Conservation (phyloP, 192 early-diverging fungal species). For the Glomus cerebriforme region DNA sequence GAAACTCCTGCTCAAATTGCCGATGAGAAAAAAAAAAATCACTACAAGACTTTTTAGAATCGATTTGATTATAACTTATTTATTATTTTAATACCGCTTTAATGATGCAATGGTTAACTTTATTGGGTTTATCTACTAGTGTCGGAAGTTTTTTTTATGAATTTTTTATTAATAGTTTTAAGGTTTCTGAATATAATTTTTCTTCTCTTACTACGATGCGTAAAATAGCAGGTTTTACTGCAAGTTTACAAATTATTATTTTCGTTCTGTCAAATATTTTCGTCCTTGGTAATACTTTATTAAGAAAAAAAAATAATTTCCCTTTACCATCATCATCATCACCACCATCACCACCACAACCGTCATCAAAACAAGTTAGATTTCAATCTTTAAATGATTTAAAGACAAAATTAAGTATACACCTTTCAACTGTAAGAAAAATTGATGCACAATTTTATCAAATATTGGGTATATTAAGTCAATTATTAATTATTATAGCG, state of each 20-base stretch:
- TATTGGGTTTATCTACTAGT: conserved; percentile 4
- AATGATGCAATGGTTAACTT: conserved; percentile 19
- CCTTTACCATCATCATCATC: no score
- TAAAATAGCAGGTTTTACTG: conserved; percentile 6
- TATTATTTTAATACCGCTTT: conserved; percentile 21
- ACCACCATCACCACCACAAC: background rate
- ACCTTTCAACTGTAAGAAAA: background rate
- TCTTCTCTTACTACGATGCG: background rate
- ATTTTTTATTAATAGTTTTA: conserved; percentile 14
- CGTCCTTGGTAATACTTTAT: background rate
- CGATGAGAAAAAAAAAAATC: conserved; percentile 2
- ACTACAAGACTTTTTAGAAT: conserved; percentile 7
- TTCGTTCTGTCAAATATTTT: conserved; percentile 3
- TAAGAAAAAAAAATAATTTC: background rate
- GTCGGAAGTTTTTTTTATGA: conserved; percentile 20
- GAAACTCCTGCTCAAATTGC: conserved; percentile 3
- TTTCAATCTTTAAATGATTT: conserved; percentile 11
- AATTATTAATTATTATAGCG: conserved; percentile 4
- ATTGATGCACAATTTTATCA: conserved; percentile 2
- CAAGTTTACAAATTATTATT: conserved; percentile 12
- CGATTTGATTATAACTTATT: conserved; percentile 2
- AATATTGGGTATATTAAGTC: conserved; percentile 5
- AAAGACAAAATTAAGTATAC: background rate
- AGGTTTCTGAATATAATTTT: conserved; percentile 24
- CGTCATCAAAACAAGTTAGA: background rate